Evolutionary conservation across 345 rosid species (phyloP), one percentile per base, ranked within the genome.

Genomic region (Eucalyptus paniculata): DNA sequence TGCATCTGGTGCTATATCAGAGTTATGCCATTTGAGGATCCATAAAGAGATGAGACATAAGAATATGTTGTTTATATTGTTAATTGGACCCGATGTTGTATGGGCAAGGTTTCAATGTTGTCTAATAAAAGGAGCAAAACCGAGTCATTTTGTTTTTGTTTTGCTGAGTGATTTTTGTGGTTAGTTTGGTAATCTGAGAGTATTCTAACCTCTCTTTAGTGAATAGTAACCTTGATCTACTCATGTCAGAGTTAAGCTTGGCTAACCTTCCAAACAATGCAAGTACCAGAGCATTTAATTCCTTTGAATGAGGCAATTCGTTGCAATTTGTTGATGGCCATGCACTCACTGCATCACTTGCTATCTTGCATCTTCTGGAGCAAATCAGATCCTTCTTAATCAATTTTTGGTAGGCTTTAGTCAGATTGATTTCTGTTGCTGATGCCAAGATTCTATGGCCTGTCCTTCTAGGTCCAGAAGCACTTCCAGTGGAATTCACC

Each of bases 401-500:
- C n/a, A 50, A 9, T 53, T 53, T 50, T 44, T 58, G 30, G 45
- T 49, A 32, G 54, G 42, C 60, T 51, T 42, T n/a, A 54, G 30
- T 86, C 56, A 15, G 26, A 32, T 13, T 50, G 45, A 34, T 51
- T 37, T 0, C 11, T 23, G n/a, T 37, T 32, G 23, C 50, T 88
- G 54, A 49, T 87, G 45, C 65, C 50, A 60, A 56, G n/a, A n/a
- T 83, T 65, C 62, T 49, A 16, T 90, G 89, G 18, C 80, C 69
- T 93, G 91, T 80, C 34, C 92, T 91, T 88, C 88, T 91, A 97
- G 98, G 97, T 97, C 65, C 99, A 97, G 87, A 96, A 97, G 93
- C 99, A 98, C 92, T 97, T 97, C 91, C 98, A 96, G 40, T 98
- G 99, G 99, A 96, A 97, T 89, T 88, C 98, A 51, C 98, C 99